phyloP scores from a whole-genome alignment of 768 basidiomycete genomes.

The Neoboletus brunneissimus region DNA sequence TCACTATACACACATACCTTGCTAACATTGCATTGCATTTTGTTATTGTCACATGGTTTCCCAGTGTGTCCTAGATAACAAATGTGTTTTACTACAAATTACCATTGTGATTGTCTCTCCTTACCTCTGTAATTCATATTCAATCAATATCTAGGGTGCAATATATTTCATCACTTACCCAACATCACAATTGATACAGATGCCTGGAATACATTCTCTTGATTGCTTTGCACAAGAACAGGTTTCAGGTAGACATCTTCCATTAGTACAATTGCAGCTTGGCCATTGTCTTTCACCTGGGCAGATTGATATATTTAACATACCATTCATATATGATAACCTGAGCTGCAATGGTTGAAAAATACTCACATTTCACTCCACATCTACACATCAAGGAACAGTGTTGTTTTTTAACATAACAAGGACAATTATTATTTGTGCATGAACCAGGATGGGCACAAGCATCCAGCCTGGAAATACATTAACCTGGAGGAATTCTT shows the following conservation, averaged over 20 bases:
- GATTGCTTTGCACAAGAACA: constrained; percentile 38
- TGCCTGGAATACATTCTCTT: constrained; percentile 54
- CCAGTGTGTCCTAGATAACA: constrained; percentile 15
- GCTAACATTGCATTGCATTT: constrained; percentile 20
- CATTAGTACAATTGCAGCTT: constrained; percentile 22
- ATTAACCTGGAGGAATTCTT: background rate
- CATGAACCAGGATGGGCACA: constrained; percentile 53
- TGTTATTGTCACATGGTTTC: constrained; percentile 29
- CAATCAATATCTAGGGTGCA: background rate
- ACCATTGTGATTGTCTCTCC: background rate
- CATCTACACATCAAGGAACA: constrained; percentile 53
- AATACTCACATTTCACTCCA: constrained; percentile 36
- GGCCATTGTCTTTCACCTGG: constrained; percentile 16
- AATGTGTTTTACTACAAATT: background rate
- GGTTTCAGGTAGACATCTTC: constrained; percentile 21
- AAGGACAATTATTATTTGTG: constrained; percentile 38
- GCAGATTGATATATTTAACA: background rate
- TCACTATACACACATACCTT: constrained; percentile 30
- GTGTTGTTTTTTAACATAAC: constrained; percentile 37
- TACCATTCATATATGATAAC: background rate
- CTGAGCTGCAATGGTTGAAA: background rate
- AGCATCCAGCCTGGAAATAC: constrained; percentile 28
- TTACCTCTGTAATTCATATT: constrained; percentile 21
- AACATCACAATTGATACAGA: constrained; percentile 45
- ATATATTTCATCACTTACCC: constrained; percentile 27